These are phyloP conservation scores for Backusella liffmaniae DNA, from an alignment of 192 early-diverging fungal species.

Conservation along the genomic window DNA sequence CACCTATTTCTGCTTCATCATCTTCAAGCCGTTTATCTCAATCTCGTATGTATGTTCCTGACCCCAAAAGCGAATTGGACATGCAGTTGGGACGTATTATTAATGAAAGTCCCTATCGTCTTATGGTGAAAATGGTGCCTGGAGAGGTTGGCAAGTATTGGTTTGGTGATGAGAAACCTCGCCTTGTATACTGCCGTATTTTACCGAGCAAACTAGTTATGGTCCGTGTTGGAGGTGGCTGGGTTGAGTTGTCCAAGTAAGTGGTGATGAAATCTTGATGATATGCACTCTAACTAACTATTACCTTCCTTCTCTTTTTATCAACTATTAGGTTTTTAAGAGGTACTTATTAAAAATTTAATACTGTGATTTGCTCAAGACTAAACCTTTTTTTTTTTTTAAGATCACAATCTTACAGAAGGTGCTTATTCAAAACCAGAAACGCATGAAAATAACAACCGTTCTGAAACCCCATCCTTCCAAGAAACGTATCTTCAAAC, in stretches of 20 bases:
- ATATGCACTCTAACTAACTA: not conserved
- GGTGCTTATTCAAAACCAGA: constrained; percentile 13
- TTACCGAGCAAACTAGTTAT: constrained; percentile 58
- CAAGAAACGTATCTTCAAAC: constrained; percentile 20
- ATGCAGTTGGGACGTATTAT: constrained; percentile 59
- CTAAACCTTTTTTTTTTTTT: not conserved
- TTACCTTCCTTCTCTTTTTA: not conserved
- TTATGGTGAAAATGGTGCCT: constrained; percentile 45
- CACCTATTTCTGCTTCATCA: constrained; percentile 3
- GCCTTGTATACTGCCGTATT: constrained; percentile 62
- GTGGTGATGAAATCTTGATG: not conserved
- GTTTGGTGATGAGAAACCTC: constrained; percentile 65
- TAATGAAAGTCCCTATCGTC: constrained; percentile 49
- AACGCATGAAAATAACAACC: not conserved
- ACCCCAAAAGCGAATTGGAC: constrained; percentile 58
- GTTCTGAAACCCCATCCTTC: not conserved
- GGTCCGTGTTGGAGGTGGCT: constrained; percentile 69
- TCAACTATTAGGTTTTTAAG: constrained; percentile 11
- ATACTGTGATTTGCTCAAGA: not conserved
- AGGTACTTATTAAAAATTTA: not conserved
- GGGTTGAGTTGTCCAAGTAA: constrained; percentile 60
- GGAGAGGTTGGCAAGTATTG: constrained; percentile 62
- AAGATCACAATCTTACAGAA: constrained; percentile 31
- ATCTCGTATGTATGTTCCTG: constrained; percentile 41
- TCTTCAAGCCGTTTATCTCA: not conserved